These are phyloP conservation scores for Fagus crenata DNA, from an alignment of 306 rosid genomes.

Conservation along the genomic window DNA sequence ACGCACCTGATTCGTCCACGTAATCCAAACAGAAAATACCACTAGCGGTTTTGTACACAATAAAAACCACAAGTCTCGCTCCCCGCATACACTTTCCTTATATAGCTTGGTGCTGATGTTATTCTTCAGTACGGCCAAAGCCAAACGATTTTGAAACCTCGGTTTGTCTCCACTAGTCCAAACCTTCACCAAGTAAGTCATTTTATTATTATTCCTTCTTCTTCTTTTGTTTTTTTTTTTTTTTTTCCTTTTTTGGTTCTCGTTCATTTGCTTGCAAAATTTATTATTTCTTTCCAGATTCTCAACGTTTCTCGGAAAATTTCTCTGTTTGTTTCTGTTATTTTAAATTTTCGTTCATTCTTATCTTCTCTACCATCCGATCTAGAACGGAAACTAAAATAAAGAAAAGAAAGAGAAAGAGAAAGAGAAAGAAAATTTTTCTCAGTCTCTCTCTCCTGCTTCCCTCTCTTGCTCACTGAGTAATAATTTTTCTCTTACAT, in stretches of 20 bases:
- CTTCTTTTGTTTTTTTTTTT: background rate
- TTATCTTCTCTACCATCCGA: background rate
- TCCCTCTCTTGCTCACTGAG: background rate
- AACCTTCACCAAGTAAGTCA: conserved; percentile 40
- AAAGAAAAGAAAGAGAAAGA: background rate
- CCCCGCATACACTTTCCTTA: conserved; percentile 61
- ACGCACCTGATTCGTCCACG: conserved; percentile 55
- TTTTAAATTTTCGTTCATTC: background rate
- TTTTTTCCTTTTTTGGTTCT: no score
- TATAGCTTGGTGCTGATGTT: conserved; percentile 53
- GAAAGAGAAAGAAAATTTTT: background rate
- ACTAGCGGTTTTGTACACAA: conserved; percentile 25
- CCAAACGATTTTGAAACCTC: conserved; percentile 23
- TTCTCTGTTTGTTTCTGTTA: conserved; percentile 9
- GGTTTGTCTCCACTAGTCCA: conserved; percentile 53
- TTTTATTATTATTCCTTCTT: background rate
- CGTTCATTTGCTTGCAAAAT: background rate
- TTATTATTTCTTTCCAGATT: background rate
- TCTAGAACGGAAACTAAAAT: background rate
- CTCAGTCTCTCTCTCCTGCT: background rate
- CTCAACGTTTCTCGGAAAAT: conserved; percentile 36
- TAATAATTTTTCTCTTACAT: background rate
- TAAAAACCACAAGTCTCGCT: conserved; percentile 33
- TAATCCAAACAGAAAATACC: conserved; percentile 27
- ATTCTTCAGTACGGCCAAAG: conserved; percentile 36